Evolutionary conservation across 2,329 filamentous ascomycete genomes (phyloP), one percentile per base, ranked within the genome.

Genomic region (Xylariaceae sp.): DNA sequence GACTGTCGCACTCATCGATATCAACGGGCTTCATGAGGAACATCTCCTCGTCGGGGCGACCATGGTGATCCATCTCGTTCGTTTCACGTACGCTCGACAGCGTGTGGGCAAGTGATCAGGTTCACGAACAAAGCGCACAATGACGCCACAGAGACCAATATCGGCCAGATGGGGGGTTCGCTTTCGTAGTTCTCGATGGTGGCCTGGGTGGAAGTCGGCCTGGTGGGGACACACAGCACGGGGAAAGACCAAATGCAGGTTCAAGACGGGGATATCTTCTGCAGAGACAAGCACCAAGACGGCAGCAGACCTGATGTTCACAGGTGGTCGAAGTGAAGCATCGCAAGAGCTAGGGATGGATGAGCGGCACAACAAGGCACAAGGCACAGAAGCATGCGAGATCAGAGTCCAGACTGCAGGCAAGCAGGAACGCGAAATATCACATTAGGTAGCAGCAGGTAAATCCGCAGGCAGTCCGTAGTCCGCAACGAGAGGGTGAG

Each of bases 11-110:
- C 61, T 78, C 78, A 51, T 82, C 79, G 57, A 76, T 71, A 51
- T 82, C 79, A 57, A 76, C 72, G n/a, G 80, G 81, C 54, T 78
- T 81, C 72, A 75, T 83, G 75, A 95, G 82, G 77, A 95, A 93
- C 78, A 95, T 88, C 80, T 93, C 90, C 75, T 92, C 88, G 35
- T 91, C 88, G 30, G 88, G 84, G 66, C 87, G 79, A 68, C 88
- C 87, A 71, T 87, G 85, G 62, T 80, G 77, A 66, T 80, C 77
- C 75, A 81, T 82, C 69, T 74, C 50, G 30, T 44, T 50, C 18
- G 58, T 65, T 73, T 67, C 61, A 65, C 53, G 61, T 59, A 63
- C 61, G 65, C 62, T 64, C 56, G 55, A 61, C 63, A 60, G 65
- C 64, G 41, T n/a, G 41, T n/a, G 13, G n/a, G 41, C 11, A 15